Percentiles rank a stretch among this genome's conserved stretches.
These are phyloP conservation scores for Pneumocystis murina DNA, from an alignment of 1,139 yeast species.

Conservation along the genomic window DNA sequence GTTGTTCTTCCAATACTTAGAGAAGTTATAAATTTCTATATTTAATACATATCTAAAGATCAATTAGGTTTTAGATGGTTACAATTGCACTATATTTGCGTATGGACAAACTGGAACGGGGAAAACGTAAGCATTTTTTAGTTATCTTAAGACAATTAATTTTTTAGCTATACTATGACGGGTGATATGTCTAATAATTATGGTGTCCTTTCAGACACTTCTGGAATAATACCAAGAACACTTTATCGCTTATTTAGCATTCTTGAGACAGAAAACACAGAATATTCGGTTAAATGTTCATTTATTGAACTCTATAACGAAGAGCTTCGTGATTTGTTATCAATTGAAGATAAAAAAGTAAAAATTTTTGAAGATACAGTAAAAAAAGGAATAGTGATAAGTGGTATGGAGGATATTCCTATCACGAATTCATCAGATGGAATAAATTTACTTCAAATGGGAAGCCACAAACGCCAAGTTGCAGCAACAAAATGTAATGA, in stretches of 20 bases:
- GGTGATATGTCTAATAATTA: constrained; percentile 35
- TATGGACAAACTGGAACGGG: constrained; percentile 90
- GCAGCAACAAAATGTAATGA: constrained; percentile 60
- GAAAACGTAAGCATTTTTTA: constrained; percentile 34
- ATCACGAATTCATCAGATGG: constrained; percentile 30
- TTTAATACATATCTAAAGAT: background rate
- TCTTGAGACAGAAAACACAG: constrained; percentile 29
- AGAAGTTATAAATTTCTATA: constrained; percentile 25
- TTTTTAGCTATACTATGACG: constrained; percentile 52
- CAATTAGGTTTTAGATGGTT: constrained; percentile 18
- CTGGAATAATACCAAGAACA: constrained; percentile 61
- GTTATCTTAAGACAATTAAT: background rate
- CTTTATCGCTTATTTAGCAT: constrained; percentile 36
- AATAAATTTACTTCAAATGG: constrained; percentile 33
- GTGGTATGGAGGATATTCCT: constrained; percentile 37
- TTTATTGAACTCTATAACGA: constrained; percentile 65
- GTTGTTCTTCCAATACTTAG: constrained; percentile 45
- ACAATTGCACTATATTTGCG: constrained; percentile 67
- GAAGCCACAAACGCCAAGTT: constrained; percentile 41
- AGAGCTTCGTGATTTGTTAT: constrained; percentile 45
- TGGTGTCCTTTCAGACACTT: constrained; percentile 17
- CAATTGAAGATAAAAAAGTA: constrained; percentile 26
- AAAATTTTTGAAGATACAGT: constrained; percentile 32
- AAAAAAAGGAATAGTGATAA: constrained; percentile 27
- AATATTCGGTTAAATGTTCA: constrained; percentile 50